These are phyloP conservation scores for Lathyrus oleraceus DNA, from an alignment of 306 rosid genomes.

Conservation along the genomic window DNA sequence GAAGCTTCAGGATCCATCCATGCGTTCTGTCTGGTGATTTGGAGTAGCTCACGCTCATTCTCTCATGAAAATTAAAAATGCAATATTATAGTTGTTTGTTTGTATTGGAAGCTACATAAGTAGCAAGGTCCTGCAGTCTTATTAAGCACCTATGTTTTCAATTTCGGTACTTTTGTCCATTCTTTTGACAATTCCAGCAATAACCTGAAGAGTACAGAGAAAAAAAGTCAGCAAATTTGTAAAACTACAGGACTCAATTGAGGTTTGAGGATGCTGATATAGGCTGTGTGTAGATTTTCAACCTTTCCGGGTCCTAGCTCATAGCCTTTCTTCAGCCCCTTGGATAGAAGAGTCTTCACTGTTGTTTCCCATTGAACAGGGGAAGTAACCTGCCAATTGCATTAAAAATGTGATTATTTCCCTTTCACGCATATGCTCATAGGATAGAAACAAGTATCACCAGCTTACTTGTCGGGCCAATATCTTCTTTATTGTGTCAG, in stretches of 20 bases:
- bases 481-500: conserved; percentile 76
- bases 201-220: conserved; percentile 56
- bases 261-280: background rate
- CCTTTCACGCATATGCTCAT: background rate
- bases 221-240: conserved; percentile 6
- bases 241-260: background rate
- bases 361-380: conserved; percentile 99
- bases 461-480: conserved; percentile 77
- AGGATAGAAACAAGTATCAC: conserved; percentile 14
- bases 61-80: background rate
- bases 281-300: background rate
- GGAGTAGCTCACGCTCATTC: background rate
- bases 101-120: conserved; percentile 20
- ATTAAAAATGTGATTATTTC: conserved; percentile 28
- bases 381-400: conserved; percentile 77
- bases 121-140: conserved; percentile 20
- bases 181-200: conserved; percentile 93
- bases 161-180: conserved; percentile 71
- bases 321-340: conserved; percentile 84
- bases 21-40: background rate
- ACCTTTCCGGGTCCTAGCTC: conserved; percentile 99
- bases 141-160: conserved; percentile 76
- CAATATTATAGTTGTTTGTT: background rate
- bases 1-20: conserved; percentile 21
- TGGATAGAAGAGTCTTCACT: conserved; percentile 70